Evolutionary conservation across 2,329 filamentous ascomycete genomes (phyloP), one percentile per base, ranked within the genome.

Genomic region (Arthrobotrys iridis): DNA sequence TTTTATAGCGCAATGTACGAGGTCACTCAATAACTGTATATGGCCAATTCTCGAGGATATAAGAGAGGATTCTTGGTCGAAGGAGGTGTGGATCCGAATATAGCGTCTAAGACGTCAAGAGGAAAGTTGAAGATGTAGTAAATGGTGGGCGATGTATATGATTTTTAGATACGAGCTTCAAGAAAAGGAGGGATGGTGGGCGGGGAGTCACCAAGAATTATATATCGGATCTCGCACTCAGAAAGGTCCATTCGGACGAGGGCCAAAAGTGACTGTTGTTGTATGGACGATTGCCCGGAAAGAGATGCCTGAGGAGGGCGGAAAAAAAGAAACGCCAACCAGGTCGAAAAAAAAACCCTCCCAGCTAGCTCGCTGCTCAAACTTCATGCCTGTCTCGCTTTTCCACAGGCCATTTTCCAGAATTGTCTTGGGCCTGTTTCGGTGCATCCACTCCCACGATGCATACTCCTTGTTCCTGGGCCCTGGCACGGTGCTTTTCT

Each of bases 291-390:
- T 30, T 57, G 35, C 55, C 66, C 70, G 70, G 70, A 74, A 74
- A 55, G 62, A 74, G 70, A 74, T 74, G 70, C 70, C 70, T 74
- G 60, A 57, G 70, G 58, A 73, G 73, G 59, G 57, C 66, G 77
- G 40, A 37, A 70, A 77, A 52, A 63, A 65, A 76, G 50, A 72
- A 65, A 64, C 74, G 55, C 26, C 64, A 10, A 68, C 40, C 33
- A 45, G 48, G 50, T 63, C 24, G 37, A 50, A 41, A 72, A 75
- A 55, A 78, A 77, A 68, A 77, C 77, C 77, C 77, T 76, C 78
- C 18, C 24, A 58, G 10, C 81, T 79, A 81, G 79, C 79, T 73
- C 48, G 66, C 59, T 65, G 59, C 59, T 73, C 68, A 73, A 73
- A 73, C 60, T 55, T 60, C 45, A 73, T 73, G 68, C 68, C 68